Conservation (phyloP, 2,329 filamentous ascomycete genomes). For the Dryadomyces quercivorus region DNA sequence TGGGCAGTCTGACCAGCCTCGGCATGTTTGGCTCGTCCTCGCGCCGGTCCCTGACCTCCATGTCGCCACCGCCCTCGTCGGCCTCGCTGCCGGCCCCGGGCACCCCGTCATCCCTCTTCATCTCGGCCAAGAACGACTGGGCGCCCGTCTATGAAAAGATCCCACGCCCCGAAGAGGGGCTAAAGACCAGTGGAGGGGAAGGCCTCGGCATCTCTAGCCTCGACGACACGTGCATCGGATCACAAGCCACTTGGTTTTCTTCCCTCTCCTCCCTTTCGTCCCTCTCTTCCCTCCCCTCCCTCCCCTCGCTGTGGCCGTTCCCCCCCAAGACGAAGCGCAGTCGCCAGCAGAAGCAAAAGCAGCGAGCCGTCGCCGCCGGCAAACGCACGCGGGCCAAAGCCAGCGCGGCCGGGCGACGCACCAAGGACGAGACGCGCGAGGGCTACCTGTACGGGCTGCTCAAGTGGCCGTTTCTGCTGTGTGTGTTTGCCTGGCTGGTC, state of each 20-base stretch:
- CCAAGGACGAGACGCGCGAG: conserved; percentile 86
- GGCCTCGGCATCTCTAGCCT: no score
- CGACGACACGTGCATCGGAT: no score
- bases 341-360: neutral
- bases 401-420: conserved; percentile 35
- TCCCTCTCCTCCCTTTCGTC: no score
- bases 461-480: conserved; percentile 81
- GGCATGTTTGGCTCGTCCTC: no score
- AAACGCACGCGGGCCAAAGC: conserved; percentile 7
- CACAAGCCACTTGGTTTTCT: no score
- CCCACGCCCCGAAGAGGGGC: conserved; percentile 6
- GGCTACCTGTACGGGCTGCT: conserved; percentile 79
- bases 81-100: neutral
- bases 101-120: conserved; percentile 37
- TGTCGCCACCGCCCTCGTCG: conserved; percentile 13
- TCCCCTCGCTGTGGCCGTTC: no score
- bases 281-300: no score
- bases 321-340: neutral
- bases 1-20: no score
- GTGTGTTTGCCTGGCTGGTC: conserved; percentile 69
- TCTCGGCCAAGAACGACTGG: conserved; percentile 94
- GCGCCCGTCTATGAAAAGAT: conserved; percentile 70
- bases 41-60: no score
- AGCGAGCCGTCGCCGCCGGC: conserved; percentile 19
- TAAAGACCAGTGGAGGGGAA: neutral